Percentiles rank a stretch among this genome's conserved stretches.
phyloP scores from a whole-genome alignment of 75 land plant species.

The Selaginella moellendorffii region DNA sequence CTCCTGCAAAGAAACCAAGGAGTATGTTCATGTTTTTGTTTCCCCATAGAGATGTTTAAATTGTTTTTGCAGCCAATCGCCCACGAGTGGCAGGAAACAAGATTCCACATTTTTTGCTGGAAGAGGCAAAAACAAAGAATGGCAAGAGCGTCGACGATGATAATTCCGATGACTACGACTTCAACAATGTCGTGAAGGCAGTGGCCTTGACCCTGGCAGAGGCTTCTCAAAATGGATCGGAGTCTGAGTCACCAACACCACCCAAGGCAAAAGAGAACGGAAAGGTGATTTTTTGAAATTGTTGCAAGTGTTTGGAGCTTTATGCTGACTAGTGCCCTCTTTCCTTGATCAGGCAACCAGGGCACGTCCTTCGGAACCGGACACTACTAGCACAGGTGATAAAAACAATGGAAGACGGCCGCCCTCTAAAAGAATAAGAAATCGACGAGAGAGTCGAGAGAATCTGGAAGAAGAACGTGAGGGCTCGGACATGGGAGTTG shows the following conservation, averaged over 20 bases:
- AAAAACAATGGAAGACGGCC: too few species aligned
- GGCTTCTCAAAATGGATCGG: not conserved
- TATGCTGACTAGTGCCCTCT: too few species aligned
- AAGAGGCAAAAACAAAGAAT: not conserved
- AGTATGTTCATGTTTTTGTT: not conserved
- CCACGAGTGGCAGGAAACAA: not conserved
- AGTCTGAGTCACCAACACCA: not conserved
- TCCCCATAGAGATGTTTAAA: not conserved
- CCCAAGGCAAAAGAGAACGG: not conserved
- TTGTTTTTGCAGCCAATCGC: not conserved
- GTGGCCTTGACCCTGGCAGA: not conserved
- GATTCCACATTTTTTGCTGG: not conserved
- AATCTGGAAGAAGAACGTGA: not conserved
- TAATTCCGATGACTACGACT: not conserved
- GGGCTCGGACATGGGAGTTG: constrained; percentile 10
- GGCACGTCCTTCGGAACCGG: too few species aligned
- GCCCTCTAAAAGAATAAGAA: too few species aligned
- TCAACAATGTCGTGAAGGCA: not conserved
- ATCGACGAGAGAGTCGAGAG: too few species aligned
- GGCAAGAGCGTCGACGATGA: not conserved
- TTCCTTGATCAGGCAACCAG: too few species aligned
- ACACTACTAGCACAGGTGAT: too few species aligned
- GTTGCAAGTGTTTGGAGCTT: too few species aligned
- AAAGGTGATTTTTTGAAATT: too few species aligned
- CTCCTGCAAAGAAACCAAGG: not conserved